These are phyloP conservation scores for Ilex aquifolium DNA, from an alignment of 257 asterid genomes.

Conservation along the genomic window DNA sequence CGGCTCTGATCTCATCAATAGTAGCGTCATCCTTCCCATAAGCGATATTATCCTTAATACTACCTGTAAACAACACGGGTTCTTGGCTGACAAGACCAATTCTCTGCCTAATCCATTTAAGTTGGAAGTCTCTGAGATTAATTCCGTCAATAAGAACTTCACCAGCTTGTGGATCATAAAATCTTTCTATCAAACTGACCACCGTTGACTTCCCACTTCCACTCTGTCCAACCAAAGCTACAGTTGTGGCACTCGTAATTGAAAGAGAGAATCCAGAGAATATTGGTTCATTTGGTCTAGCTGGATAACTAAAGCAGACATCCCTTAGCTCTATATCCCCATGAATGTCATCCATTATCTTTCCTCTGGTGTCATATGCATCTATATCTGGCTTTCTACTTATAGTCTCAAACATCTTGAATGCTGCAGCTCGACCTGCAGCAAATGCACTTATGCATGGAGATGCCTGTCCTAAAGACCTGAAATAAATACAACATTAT, in stretches of 20 bases:
- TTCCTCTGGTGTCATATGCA: constrained; percentile 43
- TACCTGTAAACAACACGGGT: constrained; percentile 64
- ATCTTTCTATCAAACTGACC: constrained; percentile 62
- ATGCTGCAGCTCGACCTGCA: constrained; percentile 73
- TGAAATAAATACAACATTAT: constrained; percentile 5
- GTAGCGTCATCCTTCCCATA: constrained; percentile 68
- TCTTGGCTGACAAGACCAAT: constrained; percentile 81
- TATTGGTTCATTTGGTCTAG: constrained; percentile 56
- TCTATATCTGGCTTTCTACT: constrained; percentile 51
- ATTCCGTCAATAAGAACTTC: constrained; percentile 50
- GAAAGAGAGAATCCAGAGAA: constrained; percentile 52
- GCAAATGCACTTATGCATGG: constrained; percentile 63
- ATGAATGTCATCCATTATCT: constrained; percentile 36
- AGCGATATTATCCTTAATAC: constrained; percentile 64
- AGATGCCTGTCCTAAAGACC: constrained; percentile 74
- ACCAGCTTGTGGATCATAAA: constrained; percentile 70
- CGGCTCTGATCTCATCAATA: constrained; percentile 49
- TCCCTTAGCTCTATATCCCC: constrained; percentile 54
- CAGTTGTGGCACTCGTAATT: constrained; percentile 49
- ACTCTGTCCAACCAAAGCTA: constrained; percentile 77
- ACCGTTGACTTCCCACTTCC: constrained; percentile 85
- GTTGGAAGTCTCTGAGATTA: constrained; percentile 56
- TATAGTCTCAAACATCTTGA: constrained; percentile 65
- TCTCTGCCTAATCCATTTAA: constrained; percentile 67
- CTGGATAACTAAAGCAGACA: constrained; percentile 56